Evolutionary conservation across 2,329 filamentous ascomycete species (phyloP), one percentile per base, ranked within the genome.

Genomic region (Alternaria sp.): DNA sequence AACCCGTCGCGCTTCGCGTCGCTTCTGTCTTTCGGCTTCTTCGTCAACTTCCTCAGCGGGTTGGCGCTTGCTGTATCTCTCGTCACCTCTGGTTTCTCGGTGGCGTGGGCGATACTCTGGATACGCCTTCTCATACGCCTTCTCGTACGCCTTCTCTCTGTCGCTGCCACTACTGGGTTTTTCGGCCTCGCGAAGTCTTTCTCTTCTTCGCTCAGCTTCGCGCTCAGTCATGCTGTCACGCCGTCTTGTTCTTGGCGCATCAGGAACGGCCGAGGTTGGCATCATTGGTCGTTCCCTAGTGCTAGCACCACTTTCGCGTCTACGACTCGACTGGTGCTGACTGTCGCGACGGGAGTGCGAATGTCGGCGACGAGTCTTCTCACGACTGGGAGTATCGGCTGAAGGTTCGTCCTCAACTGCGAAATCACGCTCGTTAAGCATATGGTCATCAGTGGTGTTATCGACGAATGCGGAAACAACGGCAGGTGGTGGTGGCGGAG

Each of bases 221-320:
- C 68, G 67, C 13, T 74, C 73, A 3, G 72, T 72, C 34, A 74
- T 71, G 51, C 73, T 76, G 50, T 76, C 73, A 9, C 69, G 68
- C 28, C 73, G 68, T 44, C 71, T 75, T 31, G 60, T 68, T 39
- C 64, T 72, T 8, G 65, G 56, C 23, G 65, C 63, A 13, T 65
- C 62, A 29, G 61, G 54, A 23, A 70, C 29, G 28, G 68, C 63
- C 5, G 61, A 52, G 1, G 39, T 53, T 21, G 66, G 61, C 11
- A 72, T 39, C 9, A 48, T 50, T 9, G 73, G 71, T 34, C 65
- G 63, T 51, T 77, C 72, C 49, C 65, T 69, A 5, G 61, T 66
- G 40, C 66, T 72, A 9, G 69, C 63, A 49, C 73, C 73, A 51
- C 73, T 76, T 48, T 76, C 73, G 23, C 70, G 71, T 49, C 73